Evolutionary conservation across 164 flowering plant genomes (phyloP), one percentile per base, ranked within the genome.

Genomic region (Paratinospora sagittata): DNA sequence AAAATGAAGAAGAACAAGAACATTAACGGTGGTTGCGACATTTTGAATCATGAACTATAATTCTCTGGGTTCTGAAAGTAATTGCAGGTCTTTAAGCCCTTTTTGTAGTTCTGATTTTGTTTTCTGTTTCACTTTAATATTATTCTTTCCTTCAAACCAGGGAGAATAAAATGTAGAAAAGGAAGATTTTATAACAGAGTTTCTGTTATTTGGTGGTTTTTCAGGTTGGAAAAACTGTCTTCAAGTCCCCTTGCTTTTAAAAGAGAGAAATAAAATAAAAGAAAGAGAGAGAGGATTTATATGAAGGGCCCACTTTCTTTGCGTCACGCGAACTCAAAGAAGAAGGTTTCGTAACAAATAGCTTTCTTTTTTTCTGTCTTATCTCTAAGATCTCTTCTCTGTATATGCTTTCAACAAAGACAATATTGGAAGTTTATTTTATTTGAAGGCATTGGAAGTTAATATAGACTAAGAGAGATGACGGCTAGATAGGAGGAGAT

Each of bases 141-240:
- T n/a, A 6, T 55, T 55, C 61, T 55, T 55, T 55, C 6, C 61
- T 55, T 55, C 61, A 55, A 23, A 55, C 61, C 19, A 55, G 61
- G 34, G 61, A 55, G 61, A 55, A 55, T 9, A 55, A 55, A 55
- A 23, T 55, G 61, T 19, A 10, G 7, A 21, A n/a, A n/a, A 6
- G 9, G 8, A 17, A 21, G 24, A 55, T 9, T 30, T 55, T 55
- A 21, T 30, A 30, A 30, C 4, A 55, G n/a, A 55, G 21, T n/a
- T n/a, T n/a, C 61, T 55, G 24, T 55, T n/a, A 19, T 6, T 21
- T 1, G 10, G 19, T 55, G 61, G 61, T 55, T 30, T 30, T 30
- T n/a, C 61, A 55, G 61, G 19, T 55, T 55, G 8, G 47, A 55
- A n/a, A 55, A 55, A 55, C 61, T 55, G 61, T 55, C 61, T 55